Percentiles rank a stretch among this genome's conserved stretches.
Evolutionary conservation across 345 rosid genomes (phyloP).

Genomic region (Bruguiera gymnorhiza): DNA sequence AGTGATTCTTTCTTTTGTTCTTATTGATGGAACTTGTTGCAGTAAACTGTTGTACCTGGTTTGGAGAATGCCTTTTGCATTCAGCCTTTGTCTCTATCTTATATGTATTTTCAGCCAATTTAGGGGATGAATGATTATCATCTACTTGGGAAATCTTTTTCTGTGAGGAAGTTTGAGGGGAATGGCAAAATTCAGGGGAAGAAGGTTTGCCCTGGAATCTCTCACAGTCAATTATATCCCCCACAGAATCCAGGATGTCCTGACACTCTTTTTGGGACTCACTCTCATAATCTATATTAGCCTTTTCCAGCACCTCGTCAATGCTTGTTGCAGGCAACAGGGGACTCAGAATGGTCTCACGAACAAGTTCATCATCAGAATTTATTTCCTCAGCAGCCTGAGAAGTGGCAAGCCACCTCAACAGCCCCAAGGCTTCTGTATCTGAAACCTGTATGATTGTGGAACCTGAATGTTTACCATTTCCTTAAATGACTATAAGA

Average conservation of each 20-base stretch:
- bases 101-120: constrained; percentile 37
- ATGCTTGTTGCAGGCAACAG: constrained; percentile 62
- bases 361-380: constrained; percentile 89
- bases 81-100: constrained; percentile 38
- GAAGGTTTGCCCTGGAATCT: constrained; percentile 38
- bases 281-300: constrained; percentile 65
- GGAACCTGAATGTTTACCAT: no score
- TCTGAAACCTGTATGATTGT: constrained; percentile 45
- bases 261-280: constrained; percentile 93
- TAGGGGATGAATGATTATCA: constrained; percentile 32
- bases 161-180: constrained; percentile 32
- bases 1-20: constrained; percentile 33
- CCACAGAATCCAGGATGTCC: constrained; percentile 91
- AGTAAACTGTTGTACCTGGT: constrained; percentile 26
- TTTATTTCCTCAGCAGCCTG: constrained; percentile 90
- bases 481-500: no score
- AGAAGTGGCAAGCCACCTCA: constrained; percentile 88
- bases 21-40: constrained; percentile 29
- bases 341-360: constrained; percentile 77
- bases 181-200: constrained; percentile 24
- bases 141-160: constrained; percentile 43
- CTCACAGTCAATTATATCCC: constrained; percentile 43
- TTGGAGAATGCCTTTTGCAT: constrained; percentile 24
- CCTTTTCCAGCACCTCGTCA: constrained; percentile 73
- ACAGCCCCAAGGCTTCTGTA: constrained; percentile 67